These are phyloP conservation scores for Batkoa obscura DNA, from an alignment of 371 early-diverging fungal genomes.

Conservation along the genomic window DNA sequence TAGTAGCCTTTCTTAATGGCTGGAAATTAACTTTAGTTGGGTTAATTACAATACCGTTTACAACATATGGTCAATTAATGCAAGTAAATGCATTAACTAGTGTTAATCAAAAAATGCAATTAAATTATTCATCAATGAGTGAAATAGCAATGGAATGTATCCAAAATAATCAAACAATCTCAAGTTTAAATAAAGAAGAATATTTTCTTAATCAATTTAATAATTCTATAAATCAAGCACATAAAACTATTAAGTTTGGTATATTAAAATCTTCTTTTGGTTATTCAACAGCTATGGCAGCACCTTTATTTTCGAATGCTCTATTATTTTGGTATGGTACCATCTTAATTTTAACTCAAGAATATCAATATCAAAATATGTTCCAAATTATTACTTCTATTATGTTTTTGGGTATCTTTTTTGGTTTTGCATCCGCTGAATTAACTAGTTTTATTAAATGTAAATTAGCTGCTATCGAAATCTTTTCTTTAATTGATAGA, in stretches of 20 bases:
- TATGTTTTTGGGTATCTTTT: constrained; percentile 45
- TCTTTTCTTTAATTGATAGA: constrained; percentile 53
- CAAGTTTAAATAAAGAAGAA: constrained; percentile 54
- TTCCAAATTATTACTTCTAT: constrained; percentile 44
- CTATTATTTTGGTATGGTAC: constrained; percentile 24
- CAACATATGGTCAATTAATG: constrained; percentile 19
- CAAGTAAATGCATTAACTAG: constrained; percentile 17
- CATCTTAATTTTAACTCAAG: constrained; percentile 20
- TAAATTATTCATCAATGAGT: constrained; percentile 44
- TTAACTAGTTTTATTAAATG: constrained; percentile 21
- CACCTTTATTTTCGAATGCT: constrained; percentile 37
- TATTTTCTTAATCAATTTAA: constrained; percentile 35
- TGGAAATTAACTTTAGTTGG: constrained; percentile 77
- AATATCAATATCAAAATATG: constrained; percentile 25
- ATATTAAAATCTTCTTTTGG: constrained; percentile 33
- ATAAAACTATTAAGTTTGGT: constrained; percentile 30
- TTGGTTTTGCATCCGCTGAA: constrained; percentile 26
- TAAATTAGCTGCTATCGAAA: constrained; percentile 39
- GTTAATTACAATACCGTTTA: constrained; percentile 19
- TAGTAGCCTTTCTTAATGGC: constrained; percentile 42
- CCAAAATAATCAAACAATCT: constrained; percentile 66
- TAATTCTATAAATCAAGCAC: constrained; percentile 38
- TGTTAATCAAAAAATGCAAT: constrained; percentile 33
- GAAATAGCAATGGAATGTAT: constrained; percentile 71
- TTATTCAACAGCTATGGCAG: constrained; percentile 43